Conservation (phyloP, 257 asterid species). For the Buddleja alternifolia region DNA sequence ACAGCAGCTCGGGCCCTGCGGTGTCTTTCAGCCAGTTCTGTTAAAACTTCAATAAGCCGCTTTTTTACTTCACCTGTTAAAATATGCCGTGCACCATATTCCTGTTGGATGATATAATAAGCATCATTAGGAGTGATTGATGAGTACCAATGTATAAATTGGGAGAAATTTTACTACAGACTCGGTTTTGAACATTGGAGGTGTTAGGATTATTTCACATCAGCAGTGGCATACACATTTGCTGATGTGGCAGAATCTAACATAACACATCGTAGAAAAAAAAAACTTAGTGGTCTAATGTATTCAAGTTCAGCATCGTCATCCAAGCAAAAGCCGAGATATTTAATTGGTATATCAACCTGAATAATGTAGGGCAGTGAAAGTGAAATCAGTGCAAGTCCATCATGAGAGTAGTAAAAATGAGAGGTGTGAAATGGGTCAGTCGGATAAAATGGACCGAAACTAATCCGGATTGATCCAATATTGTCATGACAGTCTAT, state of each 20-base stretch:
- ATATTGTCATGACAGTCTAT: background rate
- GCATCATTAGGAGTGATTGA: background rate
- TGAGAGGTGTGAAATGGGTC: background rate
- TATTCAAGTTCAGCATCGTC: conserved; percentile 82
- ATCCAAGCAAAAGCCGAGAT: conserved; percentile 92
- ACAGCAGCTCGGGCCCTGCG: conserved; percentile 81
- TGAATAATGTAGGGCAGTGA: conserved; percentile 27
- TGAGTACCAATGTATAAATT: background rate
- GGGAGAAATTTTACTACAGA: no score
- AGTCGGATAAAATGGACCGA: background rate
- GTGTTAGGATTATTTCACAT: no score
- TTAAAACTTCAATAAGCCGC: conserved; percentile 72
- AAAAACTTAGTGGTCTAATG: conserved; percentile 52
- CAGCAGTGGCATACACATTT: no score
- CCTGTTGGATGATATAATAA: conserved; percentile 47
- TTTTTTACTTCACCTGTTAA: conserved; percentile 92
- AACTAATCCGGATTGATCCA: conserved; percentile 18
- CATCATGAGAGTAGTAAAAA: conserved; percentile 1
- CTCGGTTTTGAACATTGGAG: no score
- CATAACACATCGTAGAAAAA: background rate
- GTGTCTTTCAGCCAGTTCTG: conserved; percentile 83
- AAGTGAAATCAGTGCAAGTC: conserved; percentile 11
- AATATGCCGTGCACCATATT: conserved; percentile 88
- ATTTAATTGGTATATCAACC: conserved; percentile 90
- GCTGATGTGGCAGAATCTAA: no score